Conservation (phyloP, 2,329 filamentous ascomycete species). For the Penicillium sp. region DNA sequence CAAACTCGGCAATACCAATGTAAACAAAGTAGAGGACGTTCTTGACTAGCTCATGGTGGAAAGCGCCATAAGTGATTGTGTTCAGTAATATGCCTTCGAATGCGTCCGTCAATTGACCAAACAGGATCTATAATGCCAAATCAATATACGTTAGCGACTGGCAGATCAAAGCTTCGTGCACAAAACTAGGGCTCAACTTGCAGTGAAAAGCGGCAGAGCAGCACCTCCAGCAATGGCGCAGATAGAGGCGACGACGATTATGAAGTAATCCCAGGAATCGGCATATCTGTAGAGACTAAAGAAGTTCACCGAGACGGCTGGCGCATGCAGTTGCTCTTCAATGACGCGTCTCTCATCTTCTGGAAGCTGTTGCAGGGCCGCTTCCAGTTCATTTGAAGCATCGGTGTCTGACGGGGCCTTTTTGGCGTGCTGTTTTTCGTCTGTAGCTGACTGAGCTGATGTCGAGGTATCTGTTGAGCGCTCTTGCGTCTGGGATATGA, state of each 20-base stretch:
- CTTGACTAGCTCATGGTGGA: conserved; percentile 56
- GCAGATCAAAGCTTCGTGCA: not conserved
- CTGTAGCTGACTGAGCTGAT: conserved; percentile 19
- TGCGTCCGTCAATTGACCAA: conserved; percentile 68
- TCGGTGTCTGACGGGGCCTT: conserved; percentile 28
- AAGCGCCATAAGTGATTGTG: conserved; percentile 49
- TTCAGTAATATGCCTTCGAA: conserved; percentile 64
- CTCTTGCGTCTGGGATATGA: not conserved
- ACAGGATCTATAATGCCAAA: conserved; percentile 52
- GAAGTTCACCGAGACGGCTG: conserved; percentile 61
- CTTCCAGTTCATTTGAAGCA: conserved; percentile 40
- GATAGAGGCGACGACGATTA: conserved; percentile 59
- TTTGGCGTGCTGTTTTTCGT: conserved; percentile 14
- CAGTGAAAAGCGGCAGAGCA: conserved; percentile 72
- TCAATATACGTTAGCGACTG: conserved; percentile 11
- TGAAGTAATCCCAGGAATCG: conserved; percentile 59
- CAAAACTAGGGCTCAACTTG: not conserved
- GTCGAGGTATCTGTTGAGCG: conserved; percentile 12
- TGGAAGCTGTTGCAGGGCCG: conserved; percentile 60
- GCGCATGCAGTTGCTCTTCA: conserved; percentile 63
- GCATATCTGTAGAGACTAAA: conserved; percentile 67
- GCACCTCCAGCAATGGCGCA: conserved; percentile 69
- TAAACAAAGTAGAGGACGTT: conserved; percentile 83
- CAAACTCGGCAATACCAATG: conserved; percentile 74
- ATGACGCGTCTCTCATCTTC: conserved; percentile 64